phyloP scores from a whole-genome alignment of 805 yeast genomes.

The Candida maesae region DNA sequence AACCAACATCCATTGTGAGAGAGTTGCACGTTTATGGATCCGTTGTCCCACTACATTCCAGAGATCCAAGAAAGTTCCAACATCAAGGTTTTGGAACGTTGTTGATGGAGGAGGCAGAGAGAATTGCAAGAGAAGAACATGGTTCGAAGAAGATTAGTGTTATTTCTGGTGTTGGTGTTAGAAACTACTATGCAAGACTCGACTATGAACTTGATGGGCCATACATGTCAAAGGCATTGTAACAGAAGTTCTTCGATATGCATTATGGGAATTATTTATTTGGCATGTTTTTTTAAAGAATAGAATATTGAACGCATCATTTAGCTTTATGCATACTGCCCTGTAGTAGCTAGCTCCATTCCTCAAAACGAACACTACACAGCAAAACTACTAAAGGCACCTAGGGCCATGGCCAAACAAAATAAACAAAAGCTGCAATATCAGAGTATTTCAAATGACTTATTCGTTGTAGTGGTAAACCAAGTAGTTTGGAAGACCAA shows the following conservation, averaged over 20 bases:
- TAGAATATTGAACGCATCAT: too few species aligned
- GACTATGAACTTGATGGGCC: constrained; percentile 96
- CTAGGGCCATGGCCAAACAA: too few species aligned
- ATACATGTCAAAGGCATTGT: constrained; percentile 74
- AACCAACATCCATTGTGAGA: constrained; percentile 91
- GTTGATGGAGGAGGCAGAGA: constrained; percentile 96
- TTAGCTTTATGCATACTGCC: not conserved
- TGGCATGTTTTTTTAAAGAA: not conserved
- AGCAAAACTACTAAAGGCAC: too few species aligned
- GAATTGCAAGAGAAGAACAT: constrained; percentile 93
- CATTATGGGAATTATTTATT: not conserved
- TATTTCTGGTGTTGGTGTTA: constrained; percentile 95
- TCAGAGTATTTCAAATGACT: not conserved
- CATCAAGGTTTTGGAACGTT: constrained; percentile 98
- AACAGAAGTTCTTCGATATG: not conserved
- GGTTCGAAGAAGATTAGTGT: constrained; percentile 89
- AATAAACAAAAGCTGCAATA: too few species aligned
- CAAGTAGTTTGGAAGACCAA: constrained; percentile 90
- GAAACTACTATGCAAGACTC: constrained; percentile 89
- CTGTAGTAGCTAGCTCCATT: not conserved
- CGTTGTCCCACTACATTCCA: constrained; percentile 91
- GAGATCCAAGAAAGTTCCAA: constrained; percentile 97
- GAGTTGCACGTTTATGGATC: constrained; percentile 97
- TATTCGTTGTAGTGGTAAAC: constrained; percentile 88
- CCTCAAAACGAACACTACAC: too few species aligned